phyloP scores from a whole-genome alignment of 2,329 filamentous ascomycete species.

The Ceratocystiopsis minuta region DNA sequence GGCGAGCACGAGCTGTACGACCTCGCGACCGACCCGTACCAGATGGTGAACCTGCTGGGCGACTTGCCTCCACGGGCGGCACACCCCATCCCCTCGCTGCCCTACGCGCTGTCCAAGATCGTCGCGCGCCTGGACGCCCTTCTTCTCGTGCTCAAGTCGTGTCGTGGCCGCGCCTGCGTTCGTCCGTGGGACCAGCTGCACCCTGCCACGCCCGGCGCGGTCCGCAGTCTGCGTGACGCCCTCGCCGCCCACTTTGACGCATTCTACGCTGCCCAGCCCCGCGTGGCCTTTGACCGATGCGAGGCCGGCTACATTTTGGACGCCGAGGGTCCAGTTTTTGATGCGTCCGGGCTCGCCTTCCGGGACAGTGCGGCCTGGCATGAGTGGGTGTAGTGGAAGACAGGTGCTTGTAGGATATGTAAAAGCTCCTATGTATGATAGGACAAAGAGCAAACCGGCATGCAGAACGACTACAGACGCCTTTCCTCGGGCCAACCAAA shows the following conservation, averaged over 20 bases:
- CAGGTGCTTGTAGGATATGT: no score
- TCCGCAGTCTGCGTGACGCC: slow-evolving; percentile 32
- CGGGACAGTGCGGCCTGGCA: slow-evolving; percentile 13
- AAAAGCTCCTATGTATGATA: no score
- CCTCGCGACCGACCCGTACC: slow-evolving; percentile 29
- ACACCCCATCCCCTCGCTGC: slow-evolving; percentile 13
- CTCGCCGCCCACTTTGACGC: slow-evolving; percentile 27
- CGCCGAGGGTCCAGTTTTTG: slow-evolving; percentile 34
- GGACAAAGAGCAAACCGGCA: no score
- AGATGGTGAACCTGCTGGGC: slow-evolving; percentile 27
- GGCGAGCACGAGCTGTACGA: slow-evolving; percentile 48
- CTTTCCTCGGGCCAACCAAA: no score
- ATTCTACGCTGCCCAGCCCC: slow-evolving; percentile 32
- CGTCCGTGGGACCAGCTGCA: slow-evolving; percentile 40
- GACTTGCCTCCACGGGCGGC: slow-evolving; percentile 6
- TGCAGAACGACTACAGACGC: no score
- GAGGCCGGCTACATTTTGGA: slow-evolving; percentile 36
- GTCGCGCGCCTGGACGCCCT: slow-evolving; percentile 36
- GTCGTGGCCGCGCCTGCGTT: slow-evolving; percentile 32
- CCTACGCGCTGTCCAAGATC: slow-evolving; percentile 20
- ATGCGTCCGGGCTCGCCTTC: slow-evolving; percentile 13
- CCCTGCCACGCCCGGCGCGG: slow-evolving; percentile 30
- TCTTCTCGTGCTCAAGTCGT: slow-evolving; percentile 42
- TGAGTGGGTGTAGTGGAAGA: slow-evolving; percentile 13
- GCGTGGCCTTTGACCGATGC: slow-evolving; percentile 34